Base-by-base conservation (phyloP, 371 early-diverging fungal genomes). In the Homolaphlyctis polyrhiza region DNA sequence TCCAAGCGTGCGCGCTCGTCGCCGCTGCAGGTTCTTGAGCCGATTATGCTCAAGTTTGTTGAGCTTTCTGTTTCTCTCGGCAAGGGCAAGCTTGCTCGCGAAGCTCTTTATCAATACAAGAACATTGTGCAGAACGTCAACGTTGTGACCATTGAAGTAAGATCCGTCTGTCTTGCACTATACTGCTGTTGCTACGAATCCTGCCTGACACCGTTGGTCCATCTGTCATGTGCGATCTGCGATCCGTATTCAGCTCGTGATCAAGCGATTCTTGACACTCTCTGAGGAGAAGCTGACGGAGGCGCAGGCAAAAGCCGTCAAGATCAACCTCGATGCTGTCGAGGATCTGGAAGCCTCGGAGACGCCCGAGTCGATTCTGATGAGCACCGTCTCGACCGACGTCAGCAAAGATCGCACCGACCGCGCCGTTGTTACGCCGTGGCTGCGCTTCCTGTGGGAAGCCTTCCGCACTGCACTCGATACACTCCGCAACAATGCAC, bases 381-480 rank as follows among this genome's bases (percentile, higher is more conserved):
- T 95, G 65, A 90, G 92, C 77, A 91, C 95, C 64, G 94, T 98
- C 57, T 92, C 91, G 62, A 91, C 91, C 43, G 96, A 96, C 64
- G 94, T 92, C 74, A 87, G 74, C 78, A 94, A 94, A 77, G 97
- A 98, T 75, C 86, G 96, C 54, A 94, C 96, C 18, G 96, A 96
- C 73, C 91, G 97, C 62, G 94, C 92, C 61, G 91, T 96, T 35
- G 95, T 97, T 55, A 97, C 97, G 18, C 97, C 98, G 39, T 96
- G 96, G 94, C 85, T 98, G 66, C 93, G 92, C 78, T 95, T 98
- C 72, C 84, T 96, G 71, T 98, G 99, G 99, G 99, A 98, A 80
- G 90, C 91, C 23, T 97, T 96, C 82, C 87, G 99, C 63, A 96
- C 93, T 62, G 89, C 93, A 34, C 85, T 98, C 54, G 98, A 98